Evolutionary conservation across 176 grass and related monocot genomes (phyloP).

Genomic region (Musa schizocarpa): DNA sequence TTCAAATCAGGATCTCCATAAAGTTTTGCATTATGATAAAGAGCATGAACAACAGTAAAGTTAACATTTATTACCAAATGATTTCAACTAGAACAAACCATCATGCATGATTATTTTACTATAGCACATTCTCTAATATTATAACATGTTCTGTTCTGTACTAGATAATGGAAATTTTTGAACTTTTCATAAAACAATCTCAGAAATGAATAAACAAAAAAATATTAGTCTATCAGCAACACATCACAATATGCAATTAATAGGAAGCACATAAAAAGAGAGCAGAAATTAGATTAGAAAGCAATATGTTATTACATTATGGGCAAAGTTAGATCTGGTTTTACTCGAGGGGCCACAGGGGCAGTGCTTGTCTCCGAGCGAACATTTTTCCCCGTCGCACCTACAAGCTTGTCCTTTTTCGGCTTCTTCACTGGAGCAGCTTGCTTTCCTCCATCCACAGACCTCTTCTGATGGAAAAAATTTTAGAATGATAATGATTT

Average conservation of each 20-base stretch:
- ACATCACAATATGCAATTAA: neutral
- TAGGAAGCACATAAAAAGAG: neutral
- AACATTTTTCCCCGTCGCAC: constrained; percentile 56
- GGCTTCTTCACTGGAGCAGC: constrained; percentile 58
- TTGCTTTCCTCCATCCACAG: constrained; percentile 70
- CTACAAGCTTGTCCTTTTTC: constrained; percentile 85
- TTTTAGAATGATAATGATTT: constrained; percentile 17
- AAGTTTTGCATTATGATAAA: too few relatives aligned
- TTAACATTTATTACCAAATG: too few relatives aligned
- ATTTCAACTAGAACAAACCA: too few relatives aligned
- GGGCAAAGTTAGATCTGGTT: constrained; percentile 78
- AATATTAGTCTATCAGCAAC: neutral
- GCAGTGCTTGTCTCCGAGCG: constrained; percentile 62
- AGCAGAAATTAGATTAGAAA: neutral
- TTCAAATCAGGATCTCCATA: too few relatives aligned
- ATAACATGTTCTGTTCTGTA: too few relatives aligned
- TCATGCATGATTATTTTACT: too few relatives aligned
- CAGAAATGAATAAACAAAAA: neutral
- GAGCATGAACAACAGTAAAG: too few relatives aligned
- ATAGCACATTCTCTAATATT: too few relatives aligned
- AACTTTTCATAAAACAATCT: neutral
- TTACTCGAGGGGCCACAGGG: constrained; percentile 65
- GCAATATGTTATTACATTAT: constrained; percentile 42
- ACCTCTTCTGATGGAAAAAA: constrained; percentile 52
- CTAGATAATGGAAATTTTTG: neutral